Evolutionary conservation across 2,329 filamentous ascomycete species (phyloP), one percentile per base, ranked within the genome.

Genomic region (Colletotrichum siamense): DNA sequence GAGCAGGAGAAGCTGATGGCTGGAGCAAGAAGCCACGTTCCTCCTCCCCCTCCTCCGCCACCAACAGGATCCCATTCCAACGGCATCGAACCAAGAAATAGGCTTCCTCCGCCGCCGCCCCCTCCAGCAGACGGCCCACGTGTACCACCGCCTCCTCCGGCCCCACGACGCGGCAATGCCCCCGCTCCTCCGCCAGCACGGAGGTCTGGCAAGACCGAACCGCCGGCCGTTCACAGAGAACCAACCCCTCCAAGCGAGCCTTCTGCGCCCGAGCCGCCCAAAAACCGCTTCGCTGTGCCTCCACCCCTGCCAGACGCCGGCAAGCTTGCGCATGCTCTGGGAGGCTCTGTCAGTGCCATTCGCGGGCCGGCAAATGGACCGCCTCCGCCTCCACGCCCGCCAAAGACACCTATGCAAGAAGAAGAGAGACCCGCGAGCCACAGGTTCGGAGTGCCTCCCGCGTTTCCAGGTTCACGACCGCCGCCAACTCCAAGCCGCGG

Each of bases 281-380:
- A 93, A 68, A 92, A 92, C 10, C 61, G 76, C 59, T 78, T 78
- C 22, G 76, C 73, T 22, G 77, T 78, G 10, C 97, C 97, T 62
- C 97, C 97, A 39, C 95, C 96, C 4, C 86, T 99, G 76, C 92
- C 95, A 71, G 96, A 98, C 84, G 97, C 97, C 74, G 97, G 97
- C 49, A 98, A 95, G 85, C 97, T 92, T 82, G 95, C 94, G 5
- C 89, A 93, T 85, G 87, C 81, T 84, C 57, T 87, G 79, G 81
- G 85, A 83, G 16, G 82, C 80, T 71, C 89, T 8, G 65, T 76
- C 88, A 12, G 88, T 88, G 65, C 71, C 26, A 65, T 77, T 26
- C 74, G 74, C 10, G 74, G 74, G 28, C 64, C 64, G 12, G 70
- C 71, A 55, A 78, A 75, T 52, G 93, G 91, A 2, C 93, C 94